These are phyloP conservation scores for Blastocystis sp. DNA, from an alignment of 352 stramenopile genomes.

Conservation along the genomic window DNA sequence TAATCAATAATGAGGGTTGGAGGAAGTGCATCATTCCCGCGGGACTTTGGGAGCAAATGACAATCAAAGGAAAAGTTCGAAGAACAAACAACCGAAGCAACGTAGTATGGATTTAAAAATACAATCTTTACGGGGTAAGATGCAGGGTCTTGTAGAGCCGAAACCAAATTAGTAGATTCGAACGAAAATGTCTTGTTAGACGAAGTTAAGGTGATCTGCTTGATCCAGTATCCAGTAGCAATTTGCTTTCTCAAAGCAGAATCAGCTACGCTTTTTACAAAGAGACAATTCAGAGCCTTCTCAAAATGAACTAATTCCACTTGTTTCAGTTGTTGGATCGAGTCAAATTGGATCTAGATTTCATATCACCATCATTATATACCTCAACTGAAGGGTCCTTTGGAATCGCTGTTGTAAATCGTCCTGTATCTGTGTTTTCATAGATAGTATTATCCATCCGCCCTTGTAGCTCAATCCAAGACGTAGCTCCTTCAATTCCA, in stretches of 20 bases:
- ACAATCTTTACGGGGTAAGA: neutral
- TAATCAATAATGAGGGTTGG: conserved; percentile 11
- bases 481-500: neutral
- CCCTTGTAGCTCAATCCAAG: conserved; percentile 6
- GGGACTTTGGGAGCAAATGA: neutral
- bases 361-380: neutral
- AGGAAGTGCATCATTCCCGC: neutral
- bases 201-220: too few species aligned
- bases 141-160: neutral
- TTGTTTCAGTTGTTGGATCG: neutral
- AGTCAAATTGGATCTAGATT: neutral
- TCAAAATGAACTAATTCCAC: conserved; percentile 12
- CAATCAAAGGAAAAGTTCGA: neutral
- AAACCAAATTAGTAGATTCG: too few species aligned
- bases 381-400: neutral
- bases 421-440: conserved; percentile 6
- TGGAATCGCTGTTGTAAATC: neutral
- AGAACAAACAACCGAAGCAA: neutral
- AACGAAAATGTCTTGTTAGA: too few species aligned
- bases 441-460: neutral
- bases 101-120: neutral
- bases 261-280: neutral
- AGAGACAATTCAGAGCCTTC: neutral
- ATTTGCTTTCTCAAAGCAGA: neutral
- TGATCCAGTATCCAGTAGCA: neutral